phyloP scores from a whole-genome alignment of 495 filamentous ascomycete genomes.

The Xylaria grammica region DNA sequence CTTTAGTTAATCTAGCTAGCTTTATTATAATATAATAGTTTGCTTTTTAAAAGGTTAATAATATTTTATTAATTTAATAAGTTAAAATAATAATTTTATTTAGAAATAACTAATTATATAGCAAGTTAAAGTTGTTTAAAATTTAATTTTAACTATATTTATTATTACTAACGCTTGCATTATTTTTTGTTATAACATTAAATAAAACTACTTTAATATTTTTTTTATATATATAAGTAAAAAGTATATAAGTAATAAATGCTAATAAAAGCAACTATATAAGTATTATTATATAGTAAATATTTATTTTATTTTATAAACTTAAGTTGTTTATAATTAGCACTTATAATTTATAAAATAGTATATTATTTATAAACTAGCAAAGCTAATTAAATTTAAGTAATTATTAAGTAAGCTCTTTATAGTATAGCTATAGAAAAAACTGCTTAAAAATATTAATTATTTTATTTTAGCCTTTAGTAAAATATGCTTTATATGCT shows the following conservation, averaged over 20 bases:
- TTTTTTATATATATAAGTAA: background rate
- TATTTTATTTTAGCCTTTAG: background rate
- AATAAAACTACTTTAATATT: conserved; percentile 1
- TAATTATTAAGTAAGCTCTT: background rate
- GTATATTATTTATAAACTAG: background rate
- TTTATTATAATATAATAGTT: conserved; percentile 6
- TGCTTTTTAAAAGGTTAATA: background rate
- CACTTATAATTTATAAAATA: background rate
- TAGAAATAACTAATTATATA: background rate
- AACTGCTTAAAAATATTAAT: background rate
- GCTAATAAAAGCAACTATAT: conserved; percentile 1
- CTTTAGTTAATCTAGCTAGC: background rate
- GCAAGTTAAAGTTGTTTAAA: background rate
- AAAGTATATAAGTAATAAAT: conserved; percentile 9
- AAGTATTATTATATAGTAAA: conserved; percentile 8
- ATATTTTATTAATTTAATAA: background rate
- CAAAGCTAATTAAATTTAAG: background rate
- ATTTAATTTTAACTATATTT: background rate
- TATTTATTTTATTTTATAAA: background rate
- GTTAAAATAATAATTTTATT: background rate
- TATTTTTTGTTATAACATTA: background rate
- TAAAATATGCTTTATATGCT: background rate
- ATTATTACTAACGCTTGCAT: background rate
- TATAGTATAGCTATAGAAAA: background rate
- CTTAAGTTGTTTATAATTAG: background rate